These are phyloP conservation scores for Hypoxylon sp. DNA, from an alignment of 2,329 filamentous ascomycete genomes.

Conservation along the genomic window DNA sequence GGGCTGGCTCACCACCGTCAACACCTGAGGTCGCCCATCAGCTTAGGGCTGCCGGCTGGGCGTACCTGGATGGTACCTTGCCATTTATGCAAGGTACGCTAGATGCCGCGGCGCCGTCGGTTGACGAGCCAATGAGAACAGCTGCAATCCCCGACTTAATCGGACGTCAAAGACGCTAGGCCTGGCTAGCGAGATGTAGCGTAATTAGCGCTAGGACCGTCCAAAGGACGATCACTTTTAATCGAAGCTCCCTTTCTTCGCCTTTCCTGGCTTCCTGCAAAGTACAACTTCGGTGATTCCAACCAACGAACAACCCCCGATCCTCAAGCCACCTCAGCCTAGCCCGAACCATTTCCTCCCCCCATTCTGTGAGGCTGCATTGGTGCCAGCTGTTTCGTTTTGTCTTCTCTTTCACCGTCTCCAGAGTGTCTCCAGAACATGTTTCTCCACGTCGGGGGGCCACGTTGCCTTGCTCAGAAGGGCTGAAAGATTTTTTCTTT, in stretches of 20 bases:
- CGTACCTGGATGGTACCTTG: constrained; percentile 29
- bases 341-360: constrained; percentile 8
- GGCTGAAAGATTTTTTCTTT: constrained; percentile 21
- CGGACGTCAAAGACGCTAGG: constrained; percentile 10
- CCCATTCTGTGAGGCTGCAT: neutral
- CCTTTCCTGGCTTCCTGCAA: constrained; percentile 3
- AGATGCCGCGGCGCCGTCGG: constrained; percentile 26
- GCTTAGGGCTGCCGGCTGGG: constrained; percentile 20
- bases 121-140: constrained; percentile 22
- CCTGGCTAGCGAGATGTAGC: constrained; percentile 1
- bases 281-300: no score
- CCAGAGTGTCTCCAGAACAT: neutral
- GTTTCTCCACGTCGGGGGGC: constrained; percentile 7
- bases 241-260: neutral
- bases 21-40: no score
- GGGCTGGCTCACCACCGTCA: constrained; percentile 23
- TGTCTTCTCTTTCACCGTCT: neutral
- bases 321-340: neutral
- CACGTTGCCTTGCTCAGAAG: constrained; percentile 22
- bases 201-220: constrained; percentile 19
- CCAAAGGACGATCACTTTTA: constrained; percentile 17
- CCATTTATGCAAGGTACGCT: constrained; percentile 34
- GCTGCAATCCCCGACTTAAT: constrained; percentile 8
- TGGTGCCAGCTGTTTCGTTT: constrained; percentile 6
- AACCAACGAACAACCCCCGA: no score